These are phyloP conservation scores for Flaveria trinervia DNA, from an alignment of 129 eudicot species.

Conservation along the genomic window DNA sequence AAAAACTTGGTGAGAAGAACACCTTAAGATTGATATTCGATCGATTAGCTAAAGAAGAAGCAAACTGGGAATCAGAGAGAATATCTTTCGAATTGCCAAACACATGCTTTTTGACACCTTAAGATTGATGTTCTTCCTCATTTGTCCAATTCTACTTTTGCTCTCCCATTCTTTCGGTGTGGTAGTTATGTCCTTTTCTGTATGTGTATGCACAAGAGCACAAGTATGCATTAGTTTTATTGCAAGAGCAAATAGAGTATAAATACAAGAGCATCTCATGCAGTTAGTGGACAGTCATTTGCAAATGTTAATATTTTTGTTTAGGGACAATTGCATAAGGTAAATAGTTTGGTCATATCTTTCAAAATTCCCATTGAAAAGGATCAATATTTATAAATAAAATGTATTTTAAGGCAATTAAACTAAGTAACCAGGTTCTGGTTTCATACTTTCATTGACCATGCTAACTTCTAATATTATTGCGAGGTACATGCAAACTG, in stretches of 20 bases:
- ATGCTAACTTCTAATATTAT: too few relatives aligned
- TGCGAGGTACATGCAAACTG: too few relatives aligned
- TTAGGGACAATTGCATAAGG: neutral
- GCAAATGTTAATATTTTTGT: too few relatives aligned
- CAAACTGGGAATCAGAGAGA: conserved; percentile 31
- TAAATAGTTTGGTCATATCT: too few relatives aligned
- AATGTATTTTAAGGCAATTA: too few relatives aligned
- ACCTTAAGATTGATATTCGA: conserved; percentile 36
- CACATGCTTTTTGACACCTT: conserved; percentile 35
- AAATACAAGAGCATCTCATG: neutral
- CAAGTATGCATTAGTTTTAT: neutral
- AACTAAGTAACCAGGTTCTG: too few relatives aligned
- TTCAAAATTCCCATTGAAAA: too few relatives aligned
- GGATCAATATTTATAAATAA: too few relatives aligned
- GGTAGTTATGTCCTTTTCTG: neutral
- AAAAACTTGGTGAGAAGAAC: neutral
- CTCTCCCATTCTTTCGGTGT: neutral
- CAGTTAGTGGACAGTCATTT: too few relatives aligned
- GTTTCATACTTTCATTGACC: too few relatives aligned
- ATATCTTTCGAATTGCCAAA: conserved; percentile 29
- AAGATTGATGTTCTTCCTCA: conserved; percentile 33
- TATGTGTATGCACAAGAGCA: neutral
- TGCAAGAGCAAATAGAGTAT: neutral
- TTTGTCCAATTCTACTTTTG: conserved; percentile 23
- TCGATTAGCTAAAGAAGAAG: conserved; percentile 13